phyloP scores from a whole-genome alignment of 2,329 filamentous ascomycete genomes.

The Alternaria gaisen region DNA sequence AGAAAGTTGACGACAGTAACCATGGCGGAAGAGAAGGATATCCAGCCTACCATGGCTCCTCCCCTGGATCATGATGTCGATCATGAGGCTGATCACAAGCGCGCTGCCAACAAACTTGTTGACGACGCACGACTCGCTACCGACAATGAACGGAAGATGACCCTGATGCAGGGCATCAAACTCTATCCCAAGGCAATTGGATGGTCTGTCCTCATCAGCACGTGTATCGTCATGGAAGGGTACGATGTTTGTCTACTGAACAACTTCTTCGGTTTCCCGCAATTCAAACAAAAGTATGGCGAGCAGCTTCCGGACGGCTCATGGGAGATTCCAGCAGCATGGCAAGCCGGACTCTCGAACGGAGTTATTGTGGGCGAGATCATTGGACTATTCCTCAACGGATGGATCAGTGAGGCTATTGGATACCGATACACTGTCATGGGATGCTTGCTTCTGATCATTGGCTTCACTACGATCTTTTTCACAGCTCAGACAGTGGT shows the following conservation, averaged over 20 bases:
- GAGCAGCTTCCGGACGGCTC: constrained; percentile 51
- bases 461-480: constrained; percentile 58
- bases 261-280: constrained; percentile 72
- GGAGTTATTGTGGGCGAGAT: constrained; percentile 59
- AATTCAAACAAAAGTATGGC: constrained; percentile 59
- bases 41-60: constrained; percentile 26
- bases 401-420: constrained; percentile 57
- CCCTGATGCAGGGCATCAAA: constrained; percentile 75
- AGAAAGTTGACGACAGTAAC: background rate
- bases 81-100: constrained; percentile 33
- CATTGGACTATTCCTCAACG: constrained; percentile 58
- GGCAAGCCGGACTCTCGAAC: constrained; percentile 59
- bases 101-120: constrained; percentile 45
- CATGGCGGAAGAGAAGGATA: constrained; percentile 35
- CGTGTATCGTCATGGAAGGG: constrained; percentile 90
- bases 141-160: constrained; percentile 61
- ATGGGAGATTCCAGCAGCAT: constrained; percentile 56
- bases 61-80: constrained; percentile 23
- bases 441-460: constrained; percentile 53
- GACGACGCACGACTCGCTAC: constrained; percentile 56
- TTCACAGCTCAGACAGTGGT: constrained; percentile 59
- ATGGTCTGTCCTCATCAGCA: constrained; percentile 88
- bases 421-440: constrained; percentile 59
- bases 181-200: constrained; percentile 87
- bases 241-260: constrained; percentile 84